Conservation (phyloP, 768 basidiomycete genomes). For the Boletus rufocinnamomeus region DNA sequence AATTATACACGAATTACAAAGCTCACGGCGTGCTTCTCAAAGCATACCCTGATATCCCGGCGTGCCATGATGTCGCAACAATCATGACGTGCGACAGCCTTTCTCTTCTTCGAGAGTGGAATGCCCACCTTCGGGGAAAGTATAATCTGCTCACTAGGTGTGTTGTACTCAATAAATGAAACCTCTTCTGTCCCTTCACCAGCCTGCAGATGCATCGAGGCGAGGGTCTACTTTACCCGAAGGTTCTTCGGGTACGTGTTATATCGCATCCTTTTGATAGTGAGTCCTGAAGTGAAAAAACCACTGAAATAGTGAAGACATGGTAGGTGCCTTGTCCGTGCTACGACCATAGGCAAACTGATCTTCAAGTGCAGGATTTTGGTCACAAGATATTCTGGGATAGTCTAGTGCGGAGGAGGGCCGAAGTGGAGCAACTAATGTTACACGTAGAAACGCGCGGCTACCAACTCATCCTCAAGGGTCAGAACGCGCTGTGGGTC, state of each 20-base stretch:
- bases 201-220: conserved; percentile 38
- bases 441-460: conserved; percentile 36
- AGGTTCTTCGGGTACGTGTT: conserved; percentile 42
- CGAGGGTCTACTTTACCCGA: conserved; percentile 40
- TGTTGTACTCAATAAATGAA: background rate
- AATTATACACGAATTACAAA: conserved; percentile 41
- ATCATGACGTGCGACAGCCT: conserved; percentile 35
- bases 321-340: conserved; percentile 12
- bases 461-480: conserved; percentile 37
- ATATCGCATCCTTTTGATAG: background rate
- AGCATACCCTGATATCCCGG: conserved; percentile 29
- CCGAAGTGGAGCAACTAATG: conserved; percentile 35
- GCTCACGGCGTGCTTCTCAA: conserved; percentile 34
- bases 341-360: background rate
- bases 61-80: conserved; percentile 27
- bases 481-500: conserved; percentile 41
- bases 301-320: conserved; percentile 21
- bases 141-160: conserved; percentile 38
- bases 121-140: conserved; percentile 32
- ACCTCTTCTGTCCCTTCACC: background rate
- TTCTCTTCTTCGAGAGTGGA: conserved; percentile 37
- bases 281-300: background rate
- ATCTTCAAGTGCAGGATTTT: conserved; percentile 35
- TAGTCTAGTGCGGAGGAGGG: conserved; percentile 33
- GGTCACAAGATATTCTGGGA: conserved; percentile 43